Evolutionary conservation across 2,329 filamentous ascomycete genomes (phyloP).

Genomic region (Samsoniella hepiali): DNA sequence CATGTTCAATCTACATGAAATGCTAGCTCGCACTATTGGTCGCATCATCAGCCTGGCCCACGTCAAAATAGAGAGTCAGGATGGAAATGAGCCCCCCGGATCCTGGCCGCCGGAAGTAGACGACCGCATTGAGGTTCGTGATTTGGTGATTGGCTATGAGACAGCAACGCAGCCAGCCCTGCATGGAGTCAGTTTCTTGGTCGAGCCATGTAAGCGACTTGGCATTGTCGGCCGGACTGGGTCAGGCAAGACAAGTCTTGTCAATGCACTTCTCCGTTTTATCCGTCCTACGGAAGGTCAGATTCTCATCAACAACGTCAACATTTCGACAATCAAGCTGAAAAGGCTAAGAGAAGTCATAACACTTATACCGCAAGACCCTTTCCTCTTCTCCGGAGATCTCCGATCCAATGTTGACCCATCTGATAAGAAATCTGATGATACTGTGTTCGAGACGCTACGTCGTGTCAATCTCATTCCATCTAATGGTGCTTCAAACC

Average conservation of each 20-base stretch:
- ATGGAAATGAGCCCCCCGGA: not conserved
- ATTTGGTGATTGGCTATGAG: conserved; percentile 6
- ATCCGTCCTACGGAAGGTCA: not conserved
- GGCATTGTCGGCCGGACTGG: conserved; percentile 20
- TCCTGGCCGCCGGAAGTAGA: conserved; percentile 4
- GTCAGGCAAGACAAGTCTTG: conserved; percentile 17
- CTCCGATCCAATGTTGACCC: conserved; percentile 17
- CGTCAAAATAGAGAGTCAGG: conserved; percentile 7
- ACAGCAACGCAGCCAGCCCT: not conserved
- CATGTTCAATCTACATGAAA: not conserved
- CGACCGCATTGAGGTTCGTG: conserved; percentile 1
- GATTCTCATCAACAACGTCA: conserved; percentile 10
- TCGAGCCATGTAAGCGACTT: conserved; percentile 10
- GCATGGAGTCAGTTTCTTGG: not conserved
- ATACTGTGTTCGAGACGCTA: not conserved
- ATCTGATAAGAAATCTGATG: not conserved
- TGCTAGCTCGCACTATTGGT: conserved; percentile 4
- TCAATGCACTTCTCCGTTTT: conserved; percentile 15
- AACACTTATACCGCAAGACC: conserved; percentile 18
- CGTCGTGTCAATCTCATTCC: conserved; percentile 8
- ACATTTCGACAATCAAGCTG: conserved; percentile 5
- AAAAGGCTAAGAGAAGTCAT: not conserved
- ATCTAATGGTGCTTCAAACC: not conserved
- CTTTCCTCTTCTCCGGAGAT: conserved; percentile 14
- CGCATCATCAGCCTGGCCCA: conserved; percentile 8